Conservation (phyloP, 2,329 filamentous ascomycete genomes). For the Scolecobasidium constrictum region DNA sequence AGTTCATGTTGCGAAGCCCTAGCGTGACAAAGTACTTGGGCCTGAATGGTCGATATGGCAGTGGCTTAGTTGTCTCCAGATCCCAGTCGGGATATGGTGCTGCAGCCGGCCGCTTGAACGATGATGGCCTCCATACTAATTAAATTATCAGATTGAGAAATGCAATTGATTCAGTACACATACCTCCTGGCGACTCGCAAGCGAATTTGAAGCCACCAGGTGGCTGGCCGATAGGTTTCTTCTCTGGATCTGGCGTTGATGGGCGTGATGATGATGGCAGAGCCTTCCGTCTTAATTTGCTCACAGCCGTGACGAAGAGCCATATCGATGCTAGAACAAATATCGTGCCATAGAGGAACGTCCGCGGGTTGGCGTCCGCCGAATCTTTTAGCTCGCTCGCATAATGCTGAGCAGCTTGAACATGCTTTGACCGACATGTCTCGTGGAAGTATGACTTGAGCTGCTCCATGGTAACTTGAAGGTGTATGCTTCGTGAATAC, state of each 20-base stretch:
- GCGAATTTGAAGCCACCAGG: constrained; percentile 21
- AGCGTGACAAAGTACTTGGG: constrained; percentile 69
- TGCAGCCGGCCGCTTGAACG: constrained; percentile 50
- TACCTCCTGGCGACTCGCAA: constrained; percentile 37
- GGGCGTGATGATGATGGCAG: constrained; percentile 10
- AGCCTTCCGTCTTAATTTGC: constrained; percentile 17
- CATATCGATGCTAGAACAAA: constrained; percentile 22
- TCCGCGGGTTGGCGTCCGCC: constrained; percentile 13
- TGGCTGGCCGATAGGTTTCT: constrained; percentile 19
- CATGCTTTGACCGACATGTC: constrained; percentile 4
- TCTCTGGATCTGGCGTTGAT: constrained; percentile 36
- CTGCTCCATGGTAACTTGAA: constrained; percentile 13
- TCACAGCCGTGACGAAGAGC: constrained; percentile 16
- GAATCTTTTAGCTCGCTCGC: constrained; percentile 11
- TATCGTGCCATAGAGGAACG: constrained; percentile 21
- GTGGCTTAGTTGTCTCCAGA: constrained; percentile 55
- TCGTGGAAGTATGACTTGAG: constrained; percentile 15
- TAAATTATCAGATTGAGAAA: too few species aligned
- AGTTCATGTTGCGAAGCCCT: constrained; percentile 60
- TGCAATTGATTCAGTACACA: too few species aligned
- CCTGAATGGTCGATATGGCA: constrained; percentile 69
- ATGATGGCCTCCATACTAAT: constrained; percentile 44
- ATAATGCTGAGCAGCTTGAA: neutral
- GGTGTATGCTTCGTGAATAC: too few species aligned
- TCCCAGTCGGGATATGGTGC: constrained; percentile 58